Conservation (phyloP, 1,139 yeast genomes). For the Magnusiomyces ingens region DNA sequence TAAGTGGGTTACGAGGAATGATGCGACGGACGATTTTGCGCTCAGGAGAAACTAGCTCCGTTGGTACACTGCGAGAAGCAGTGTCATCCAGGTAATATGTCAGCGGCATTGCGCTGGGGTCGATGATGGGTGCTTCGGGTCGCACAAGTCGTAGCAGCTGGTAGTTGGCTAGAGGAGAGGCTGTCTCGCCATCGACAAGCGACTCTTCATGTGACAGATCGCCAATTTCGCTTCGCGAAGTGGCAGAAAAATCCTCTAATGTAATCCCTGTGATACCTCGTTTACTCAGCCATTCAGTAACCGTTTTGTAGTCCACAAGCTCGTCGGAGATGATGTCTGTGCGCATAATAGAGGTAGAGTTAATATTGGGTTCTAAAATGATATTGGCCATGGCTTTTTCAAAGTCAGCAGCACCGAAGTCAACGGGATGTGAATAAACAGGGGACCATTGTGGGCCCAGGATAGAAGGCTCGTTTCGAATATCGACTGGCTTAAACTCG, state of each 20-base stretch:
- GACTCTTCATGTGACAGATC: neutral
- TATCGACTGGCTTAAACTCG: slow-evolving; percentile 20
- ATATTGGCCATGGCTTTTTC: slow-evolving; percentile 73
- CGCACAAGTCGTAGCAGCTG: slow-evolving; percentile 7
- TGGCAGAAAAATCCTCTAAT: neutral
- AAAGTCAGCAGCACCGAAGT: slow-evolving; percentile 44
- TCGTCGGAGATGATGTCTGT: slow-evolving; percentile 70
- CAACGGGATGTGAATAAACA: slow-evolving; percentile 26
- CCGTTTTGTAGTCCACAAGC: slow-evolving; percentile 9
- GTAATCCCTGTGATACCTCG: slow-evolving; percentile 4
- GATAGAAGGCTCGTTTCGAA: slow-evolving; percentile 35
- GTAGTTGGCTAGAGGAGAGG: slow-evolving; percentile 5
- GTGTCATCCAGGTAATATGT: slow-evolving; percentile 49
- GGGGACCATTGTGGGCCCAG: slow-evolving; percentile 62
- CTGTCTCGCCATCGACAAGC: neutral
- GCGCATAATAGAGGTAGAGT: slow-evolving; percentile 82
- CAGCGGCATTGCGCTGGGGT: slow-evolving; percentile 21
- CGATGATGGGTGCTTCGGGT: slow-evolving; percentile 1
- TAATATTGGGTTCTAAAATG: slow-evolving; percentile 80
- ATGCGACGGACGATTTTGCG: slow-evolving; percentile 66
- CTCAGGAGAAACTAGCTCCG: slow-evolving; percentile 37
- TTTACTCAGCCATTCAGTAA: slow-evolving; percentile 11
- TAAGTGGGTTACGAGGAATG: slow-evolving; percentile 82
- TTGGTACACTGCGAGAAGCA: slow-evolving; percentile 43
- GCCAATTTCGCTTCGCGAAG: neutral